Base-by-base conservation (phyloP, 2,329 filamentous ascomycete genomes). In the Fragosphaeria purpurea region DNA sequence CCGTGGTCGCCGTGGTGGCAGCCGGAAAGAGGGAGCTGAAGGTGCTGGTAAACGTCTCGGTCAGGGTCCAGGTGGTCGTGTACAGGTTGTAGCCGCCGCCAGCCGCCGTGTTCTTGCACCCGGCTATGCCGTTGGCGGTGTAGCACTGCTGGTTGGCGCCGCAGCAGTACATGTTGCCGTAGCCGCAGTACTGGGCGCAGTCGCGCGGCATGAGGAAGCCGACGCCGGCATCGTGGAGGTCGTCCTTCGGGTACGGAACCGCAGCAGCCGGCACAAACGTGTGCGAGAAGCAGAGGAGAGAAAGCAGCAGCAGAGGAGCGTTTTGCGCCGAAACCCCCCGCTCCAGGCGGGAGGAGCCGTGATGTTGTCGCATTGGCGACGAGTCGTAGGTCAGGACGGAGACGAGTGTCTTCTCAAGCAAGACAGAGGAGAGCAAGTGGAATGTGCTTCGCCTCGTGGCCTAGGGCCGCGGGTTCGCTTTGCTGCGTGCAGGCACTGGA, bases 11-110 rank as follows among this genome's bases (percentile, higher is more conserved):
- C 22, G 67, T 64, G 5, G 56, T 52, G 9, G 72, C 72, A 1
- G 70, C 69, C 3, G 70, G 68, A 38, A 67, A 67, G 51, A 66
- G 69, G 8, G 76, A 77, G 63, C 70, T 77, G 61, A 72, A 66
- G 33, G 78, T 82, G 62, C 73, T 80, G 51, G 80, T 83, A 62
- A 70, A 79, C 2, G 79, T 80, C 55, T 69, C 67, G 42, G 79
- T 81, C 66, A 76, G 69, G 32, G 79, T 82, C 75, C 76, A 82
- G 5, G 79, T 83, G 7, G 74, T 77, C 37, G 76, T 79, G 63
- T 69, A 74, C 50, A 65, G 65, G 48, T 55, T 57, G 48, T 53
- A 60, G 37, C 57, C 62, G 47, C 61, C 61, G 45, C 60, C 62
- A 5, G 51, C 58, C 34, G 62, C 64, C 31, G 63, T 66, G 39